Base-by-base conservation (phyloP, 2,329 filamentous ascomycete species). In the Calonectria leucothoes region DNA sequence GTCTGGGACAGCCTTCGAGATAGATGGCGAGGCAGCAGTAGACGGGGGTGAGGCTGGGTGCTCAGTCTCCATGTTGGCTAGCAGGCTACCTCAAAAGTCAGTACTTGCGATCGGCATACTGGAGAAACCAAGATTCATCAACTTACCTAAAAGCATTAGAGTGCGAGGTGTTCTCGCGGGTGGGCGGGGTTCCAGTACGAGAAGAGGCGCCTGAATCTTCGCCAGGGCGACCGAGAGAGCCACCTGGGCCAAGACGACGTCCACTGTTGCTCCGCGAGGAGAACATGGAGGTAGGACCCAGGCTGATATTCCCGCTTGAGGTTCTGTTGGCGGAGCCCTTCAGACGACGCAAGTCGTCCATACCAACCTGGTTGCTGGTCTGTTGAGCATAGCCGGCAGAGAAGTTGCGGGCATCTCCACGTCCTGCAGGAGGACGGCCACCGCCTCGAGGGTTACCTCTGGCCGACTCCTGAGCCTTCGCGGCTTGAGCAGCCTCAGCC, bases 61-160 rank as follows among this genome's bases (percentile, higher is more conserved):
- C 82, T 91, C 90, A 78, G 88, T 88, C 81, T 90, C 92, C 91
- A 88, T 90, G 81, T 87, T 91, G 80, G 89, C 90, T 75, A 92
- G 86, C 76, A 91, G 85, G 82, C 90, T 92, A 25, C 29, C 59
- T 10, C 17, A 25, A 25, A 31, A 42, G 67, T 75, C 69, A 75
- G 69, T 63, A 10, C 15, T 25, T 17, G 29, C 29, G 14, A 25
- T n/a, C 12, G 15, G n/a, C 10, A 23, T 23, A 23, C 12, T 37
- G 1, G 10, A 8, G 4, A 20, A 17, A 33, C 17, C 17, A 48
- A 20, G n/a, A 15, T 37, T 42, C 1, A 29, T 23, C 11, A 45
- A 77, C 93, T 89, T 92, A 98, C 96, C 95, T 96, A 88, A 98
- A 99, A 79, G 96, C 93, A 88, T 99, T 99, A 79, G 93, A 92